Evolutionary conservation across 225 moss, liverwort and hornwort genomes (phyloP).

Genomic region (Physcomitrium patens): DNA sequence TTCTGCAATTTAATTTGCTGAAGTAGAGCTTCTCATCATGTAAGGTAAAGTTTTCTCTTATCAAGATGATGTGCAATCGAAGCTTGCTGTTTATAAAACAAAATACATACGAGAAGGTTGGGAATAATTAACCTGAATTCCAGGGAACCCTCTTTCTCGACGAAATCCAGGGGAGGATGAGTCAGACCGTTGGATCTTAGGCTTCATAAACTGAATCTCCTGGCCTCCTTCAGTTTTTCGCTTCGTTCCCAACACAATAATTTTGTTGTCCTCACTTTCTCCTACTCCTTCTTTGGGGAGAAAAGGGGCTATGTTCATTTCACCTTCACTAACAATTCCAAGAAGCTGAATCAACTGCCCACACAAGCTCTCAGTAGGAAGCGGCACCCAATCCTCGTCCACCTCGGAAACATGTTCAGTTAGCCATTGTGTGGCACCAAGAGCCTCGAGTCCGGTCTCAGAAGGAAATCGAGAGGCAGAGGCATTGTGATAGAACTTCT

Average conservation of each 20-base stretch:
- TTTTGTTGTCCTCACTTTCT: slow-evolving; percentile 77
- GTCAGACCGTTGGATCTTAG: slow-evolving; percentile 64
- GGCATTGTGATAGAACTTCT: slow-evolving; percentile 81
- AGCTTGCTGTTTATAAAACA: no score
- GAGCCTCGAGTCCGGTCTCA: slow-evolving; percentile 71
- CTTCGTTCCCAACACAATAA: slow-evolving; percentile 64
- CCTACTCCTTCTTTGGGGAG: slow-evolving; percentile 82
- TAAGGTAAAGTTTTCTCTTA: slow-evolving; percentile 3
- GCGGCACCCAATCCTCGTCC: slow-evolving; percentile 77
- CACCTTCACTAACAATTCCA: slow-evolving; percentile 68
- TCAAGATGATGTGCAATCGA: neutral
- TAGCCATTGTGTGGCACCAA: slow-evolving; percentile 63
- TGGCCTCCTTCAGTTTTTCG: slow-evolving; percentile 73
- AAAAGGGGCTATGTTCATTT: slow-evolving; percentile 64
- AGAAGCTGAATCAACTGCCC: slow-evolving; percentile 94
- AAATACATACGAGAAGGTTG: slow-evolving; percentile 10
- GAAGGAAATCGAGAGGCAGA: slow-evolving; percentile 83
- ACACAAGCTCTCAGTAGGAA: slow-evolving; percentile 69
- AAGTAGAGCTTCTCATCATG: slow-evolving; percentile 1
- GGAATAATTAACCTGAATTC: slow-evolving; percentile 57
- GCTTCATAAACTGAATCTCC: slow-evolving; percentile 63
- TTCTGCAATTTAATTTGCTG: slow-evolving; percentile 10
- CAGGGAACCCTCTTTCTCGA: slow-evolving; percentile 92
- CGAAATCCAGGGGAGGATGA: slow-evolving; percentile 54
- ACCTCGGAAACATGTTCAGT: slow-evolving; percentile 53